phyloP scores from a whole-genome alignment of 148 eudicot genomes.

The Beta vulgaris region DNA sequence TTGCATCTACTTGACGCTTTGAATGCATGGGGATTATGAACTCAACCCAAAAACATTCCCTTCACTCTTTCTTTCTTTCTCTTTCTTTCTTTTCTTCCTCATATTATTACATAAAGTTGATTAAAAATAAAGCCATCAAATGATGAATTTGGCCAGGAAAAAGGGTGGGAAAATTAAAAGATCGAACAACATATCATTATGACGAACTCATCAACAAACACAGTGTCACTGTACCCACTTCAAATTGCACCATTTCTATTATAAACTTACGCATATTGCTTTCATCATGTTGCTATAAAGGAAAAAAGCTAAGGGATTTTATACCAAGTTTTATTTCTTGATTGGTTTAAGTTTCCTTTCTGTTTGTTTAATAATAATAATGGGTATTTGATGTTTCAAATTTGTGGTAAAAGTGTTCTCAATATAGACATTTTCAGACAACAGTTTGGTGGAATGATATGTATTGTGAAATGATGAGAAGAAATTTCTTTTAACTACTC shows the following conservation, averaged over 20 bases:
- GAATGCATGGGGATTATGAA: conserved; percentile 51
- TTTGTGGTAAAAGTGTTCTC: too few species aligned
- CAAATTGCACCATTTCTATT: conserved; percentile 11
- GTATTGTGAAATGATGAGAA: too few species aligned
- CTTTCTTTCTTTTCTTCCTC: not conserved
- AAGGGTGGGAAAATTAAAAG: not conserved
- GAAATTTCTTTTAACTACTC: too few species aligned
- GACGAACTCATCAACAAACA: conserved; percentile 18
- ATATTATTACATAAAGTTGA: conserved; percentile 16
- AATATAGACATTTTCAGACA: too few species aligned
- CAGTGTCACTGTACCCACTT: conserved; percentile 10
- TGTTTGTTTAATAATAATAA: too few species aligned
- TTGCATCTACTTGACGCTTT: conserved; percentile 34
- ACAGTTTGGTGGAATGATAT: too few species aligned
- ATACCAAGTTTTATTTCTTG: too few species aligned
- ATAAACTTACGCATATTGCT: not conserved
- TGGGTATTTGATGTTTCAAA: too few species aligned
- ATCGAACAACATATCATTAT: not conserved
- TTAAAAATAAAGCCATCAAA: conserved; percentile 19
- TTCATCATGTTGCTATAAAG: conserved; percentile 15
- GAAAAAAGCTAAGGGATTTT: not conserved
- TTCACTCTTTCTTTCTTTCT: not conserved
- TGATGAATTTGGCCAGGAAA: conserved; percentile 14
- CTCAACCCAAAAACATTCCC: conserved; percentile 33
- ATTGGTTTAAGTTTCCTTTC: not conserved